Evolutionary conservation across 1,139 yeast genomes (phyloP).

Genomic region (Blastobotrys serpentis): DNA sequence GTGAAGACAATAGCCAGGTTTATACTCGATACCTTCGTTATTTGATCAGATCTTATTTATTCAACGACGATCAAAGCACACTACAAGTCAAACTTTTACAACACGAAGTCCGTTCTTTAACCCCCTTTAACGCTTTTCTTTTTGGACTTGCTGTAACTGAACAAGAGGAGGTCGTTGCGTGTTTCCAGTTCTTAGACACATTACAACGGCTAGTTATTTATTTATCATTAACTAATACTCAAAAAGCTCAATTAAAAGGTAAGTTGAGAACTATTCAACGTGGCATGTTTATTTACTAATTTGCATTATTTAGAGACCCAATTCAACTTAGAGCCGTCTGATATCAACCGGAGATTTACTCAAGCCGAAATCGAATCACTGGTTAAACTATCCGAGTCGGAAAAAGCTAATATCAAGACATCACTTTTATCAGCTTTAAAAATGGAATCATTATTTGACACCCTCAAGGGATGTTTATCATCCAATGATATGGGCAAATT

Average conservation of each 20-base stretch:
- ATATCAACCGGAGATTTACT: neutral
- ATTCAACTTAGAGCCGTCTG: neutral
- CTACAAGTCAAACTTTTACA: slow-evolving; percentile 7
- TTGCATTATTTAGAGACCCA: too few species aligned
- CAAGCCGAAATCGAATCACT: neutral
- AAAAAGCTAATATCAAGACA: neutral
- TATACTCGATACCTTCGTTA: slow-evolving; percentile 40
- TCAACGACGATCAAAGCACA: slow-evolving; percentile 1
- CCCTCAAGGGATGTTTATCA: slow-evolving; percentile 1
- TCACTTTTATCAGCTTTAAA: neutral
- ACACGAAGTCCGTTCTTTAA: slow-evolving; percentile 1
- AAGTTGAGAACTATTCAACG: too few species aligned
- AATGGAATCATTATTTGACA: slow-evolving; percentile 2
- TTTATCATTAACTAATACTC: slow-evolving; percentile 10
- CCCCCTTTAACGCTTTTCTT: neutral
- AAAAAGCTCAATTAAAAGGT: neutral
- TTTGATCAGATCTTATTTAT: slow-evolving; percentile 23
- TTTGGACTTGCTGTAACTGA: slow-evolving; percentile 1
- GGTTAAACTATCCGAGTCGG: slow-evolving; percentile 1
- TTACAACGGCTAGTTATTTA: slow-evolving; percentile 9
- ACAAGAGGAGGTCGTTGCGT: neutral
- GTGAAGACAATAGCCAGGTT: slow-evolving; percentile 29
- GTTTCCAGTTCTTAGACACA: neutral
- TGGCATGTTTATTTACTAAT: too few species aligned
- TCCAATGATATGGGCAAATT: slow-evolving; percentile 5